A percentile compares a stretch with the other conserved stretches of the same genome.
Conservation (phyloP, 345 rosid genomes). For the Tarenaya hassleriana region DNA sequence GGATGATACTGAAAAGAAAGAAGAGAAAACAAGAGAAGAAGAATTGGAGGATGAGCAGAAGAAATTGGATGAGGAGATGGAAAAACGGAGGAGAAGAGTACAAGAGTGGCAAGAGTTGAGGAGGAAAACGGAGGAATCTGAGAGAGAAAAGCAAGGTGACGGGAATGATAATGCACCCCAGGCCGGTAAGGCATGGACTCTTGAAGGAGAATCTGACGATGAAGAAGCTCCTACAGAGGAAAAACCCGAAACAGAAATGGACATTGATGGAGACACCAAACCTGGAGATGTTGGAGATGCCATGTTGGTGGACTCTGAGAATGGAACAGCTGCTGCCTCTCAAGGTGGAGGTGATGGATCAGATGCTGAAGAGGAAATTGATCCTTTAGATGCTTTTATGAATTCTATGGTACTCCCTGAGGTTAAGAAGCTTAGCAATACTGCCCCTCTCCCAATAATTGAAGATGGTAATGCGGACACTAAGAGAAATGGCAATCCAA, state of each 20-base stretch:
- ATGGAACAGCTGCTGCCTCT: slow-evolving; percentile 30
- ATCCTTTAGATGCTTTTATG: slow-evolving; percentile 97
- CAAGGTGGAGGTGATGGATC: slow-evolving; percentile 32
- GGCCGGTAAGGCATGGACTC: slow-evolving; percentile 78
- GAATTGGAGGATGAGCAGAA: slow-evolving; percentile 80
- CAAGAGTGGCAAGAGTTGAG: slow-evolving; percentile 95
- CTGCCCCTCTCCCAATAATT: slow-evolving; percentile 25
- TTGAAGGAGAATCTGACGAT: slow-evolving; percentile 92
- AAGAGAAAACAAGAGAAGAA: slow-evolving; percentile 60
- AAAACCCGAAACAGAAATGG: slow-evolving; percentile 47
- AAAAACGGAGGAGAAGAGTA: slow-evolving; percentile 85
- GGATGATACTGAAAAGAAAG: slow-evolving; percentile 48
- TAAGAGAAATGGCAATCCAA: slow-evolving; percentile 31
- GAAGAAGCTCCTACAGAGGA: slow-evolving; percentile 52
- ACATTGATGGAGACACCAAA: slow-evolving; percentile 41
- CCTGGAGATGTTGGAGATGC: slow-evolving; percentile 41
- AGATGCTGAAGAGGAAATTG: slow-evolving; percentile 70
- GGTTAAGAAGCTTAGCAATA: slow-evolving; percentile 66
- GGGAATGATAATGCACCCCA: slow-evolving; percentile 41
- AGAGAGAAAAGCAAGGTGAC: slow-evolving; percentile 61
- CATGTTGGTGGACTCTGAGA: slow-evolving; percentile 41
- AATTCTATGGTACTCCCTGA: slow-evolving; percentile 88
- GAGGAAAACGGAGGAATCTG: slow-evolving; percentile 82
- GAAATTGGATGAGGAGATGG: slow-evolving; percentile 76
- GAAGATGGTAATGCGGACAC: slow-evolving; percentile 27